A percentile compares a stretch with the other conserved stretches of the same genome.
Evolutionary conservation across 1,139 yeast genomes (phyloP).

Genomic region (Blastobotrys serpentis): DNA sequence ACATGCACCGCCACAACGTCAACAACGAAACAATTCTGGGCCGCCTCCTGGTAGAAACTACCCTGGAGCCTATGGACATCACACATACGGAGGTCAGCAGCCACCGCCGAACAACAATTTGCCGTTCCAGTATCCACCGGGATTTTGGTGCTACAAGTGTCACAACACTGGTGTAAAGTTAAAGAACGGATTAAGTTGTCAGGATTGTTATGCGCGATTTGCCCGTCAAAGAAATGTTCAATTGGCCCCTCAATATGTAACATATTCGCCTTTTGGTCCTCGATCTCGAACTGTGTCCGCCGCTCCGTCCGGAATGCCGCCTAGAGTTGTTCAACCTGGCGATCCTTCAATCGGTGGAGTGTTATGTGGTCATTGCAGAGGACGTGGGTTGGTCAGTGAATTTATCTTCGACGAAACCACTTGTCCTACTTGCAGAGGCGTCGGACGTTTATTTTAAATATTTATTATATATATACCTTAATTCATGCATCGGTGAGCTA

Average conservation of each 20-base stretch:
- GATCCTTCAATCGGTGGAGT: constrained; percentile 83
- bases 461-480: constrained; percentile 2
- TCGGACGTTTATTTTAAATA: constrained; percentile 50
- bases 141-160: constrained; percentile 67
- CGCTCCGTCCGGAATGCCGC: constrained; percentile 41
- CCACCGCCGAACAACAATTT: not conserved
- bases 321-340: constrained; percentile 58
- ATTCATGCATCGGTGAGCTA: too few relatives aligned
- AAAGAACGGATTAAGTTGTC: constrained; percentile 66
- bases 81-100: constrained; percentile 2
- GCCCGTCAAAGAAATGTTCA: constrained; percentile 40
- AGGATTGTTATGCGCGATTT: constrained; percentile 68
- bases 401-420: constrained; percentile 32
- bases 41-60: constrained; percentile 5
- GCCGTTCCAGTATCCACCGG: constrained; percentile 69
- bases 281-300: constrained; percentile 6
- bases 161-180: constrained; percentile 69
- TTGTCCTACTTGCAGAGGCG: constrained; percentile 55
- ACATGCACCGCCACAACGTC: constrained; percentile 21
- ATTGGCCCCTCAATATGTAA: constrained; percentile 9
- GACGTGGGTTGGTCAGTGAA: constrained; percentile 55
- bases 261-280: constrained; percentile 14
- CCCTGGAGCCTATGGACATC: constrained; percentile 5
- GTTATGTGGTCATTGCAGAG: constrained; percentile 76
- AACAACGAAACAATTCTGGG: constrained; percentile 11